Evolutionary conservation across 768 basidiomycete species (phyloP).

Genomic region (Russula vinacea): DNA sequence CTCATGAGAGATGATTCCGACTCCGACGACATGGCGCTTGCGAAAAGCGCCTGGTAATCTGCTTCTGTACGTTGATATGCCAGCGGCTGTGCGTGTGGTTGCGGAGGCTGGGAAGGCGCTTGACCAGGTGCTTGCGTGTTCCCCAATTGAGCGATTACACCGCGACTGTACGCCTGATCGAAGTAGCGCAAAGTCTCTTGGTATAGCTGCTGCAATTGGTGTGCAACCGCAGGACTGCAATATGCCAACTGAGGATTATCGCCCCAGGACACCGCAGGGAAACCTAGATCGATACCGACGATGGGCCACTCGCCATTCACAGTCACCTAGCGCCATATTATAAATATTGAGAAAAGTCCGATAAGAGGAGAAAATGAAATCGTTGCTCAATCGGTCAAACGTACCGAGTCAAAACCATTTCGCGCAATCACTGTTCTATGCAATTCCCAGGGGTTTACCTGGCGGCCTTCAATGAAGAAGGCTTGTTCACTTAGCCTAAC

Average conservation of each 20-base stretch:
- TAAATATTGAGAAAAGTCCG: background rate
- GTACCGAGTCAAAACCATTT: conserved; percentile 18
- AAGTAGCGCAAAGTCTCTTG: conserved; percentile 13
- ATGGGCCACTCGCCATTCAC: conserved; percentile 17
- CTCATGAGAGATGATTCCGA: background rate
- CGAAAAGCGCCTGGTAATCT: conserved; percentile 8
- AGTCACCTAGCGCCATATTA: conserved; percentile 9
- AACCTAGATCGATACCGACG: conserved; percentile 14
- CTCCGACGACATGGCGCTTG: background rate
- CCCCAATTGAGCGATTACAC: background rate
- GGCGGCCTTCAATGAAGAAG: conserved; percentile 7
- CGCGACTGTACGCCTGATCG: conserved; percentile 10
- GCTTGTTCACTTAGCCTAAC: conserved; percentile 16
- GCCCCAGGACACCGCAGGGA: background rate
- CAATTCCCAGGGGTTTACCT: conserved; percentile 12
- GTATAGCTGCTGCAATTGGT: conserved; percentile 20
- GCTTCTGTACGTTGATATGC: conserved; percentile 8
- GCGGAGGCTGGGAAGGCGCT: background rate
- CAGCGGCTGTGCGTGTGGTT: background rate
- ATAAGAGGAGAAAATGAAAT: background rate
- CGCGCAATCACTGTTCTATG: conserved; percentile 10
- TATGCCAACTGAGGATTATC: background rate
- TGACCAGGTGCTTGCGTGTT: background rate
- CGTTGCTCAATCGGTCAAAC: background rate
- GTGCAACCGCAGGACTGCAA: conserved; percentile 11